Evolutionary conservation across 2,329 filamentous ascomycete species (phyloP).

Genomic region (Neopestalotiopsis rosae): DNA sequence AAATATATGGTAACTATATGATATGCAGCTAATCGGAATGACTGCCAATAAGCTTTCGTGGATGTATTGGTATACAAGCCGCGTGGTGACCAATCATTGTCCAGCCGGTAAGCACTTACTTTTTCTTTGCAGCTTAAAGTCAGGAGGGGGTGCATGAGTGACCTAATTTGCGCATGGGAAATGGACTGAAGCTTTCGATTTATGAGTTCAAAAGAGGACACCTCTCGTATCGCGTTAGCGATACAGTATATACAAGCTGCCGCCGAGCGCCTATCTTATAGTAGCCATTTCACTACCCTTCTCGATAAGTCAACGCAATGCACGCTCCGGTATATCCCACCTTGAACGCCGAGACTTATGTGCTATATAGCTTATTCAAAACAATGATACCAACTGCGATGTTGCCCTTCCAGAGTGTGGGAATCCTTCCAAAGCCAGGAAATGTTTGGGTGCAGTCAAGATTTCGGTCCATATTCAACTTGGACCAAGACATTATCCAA

Average conservation of each 20-base stretch:
- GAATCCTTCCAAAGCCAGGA: neutral
- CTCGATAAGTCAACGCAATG: slow-evolving; percentile 2
- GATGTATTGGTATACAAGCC: too few relatives aligned
- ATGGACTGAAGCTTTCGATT: neutral
- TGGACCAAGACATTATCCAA: neutral
- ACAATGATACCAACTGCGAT: neutral
- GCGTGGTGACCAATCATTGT: too few relatives aligned
- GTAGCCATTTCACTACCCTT: neutral
- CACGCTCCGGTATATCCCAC: slow-evolving; percentile 9
- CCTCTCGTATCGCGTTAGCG: neutral
- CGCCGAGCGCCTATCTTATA: slow-evolving; percentile 6
- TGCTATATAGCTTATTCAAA: slow-evolving; percentile 5
- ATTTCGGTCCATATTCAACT: neutral
- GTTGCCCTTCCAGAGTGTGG: neutral
- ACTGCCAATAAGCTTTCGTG: too few relatives aligned
- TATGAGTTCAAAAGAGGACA: neutral
- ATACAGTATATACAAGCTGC: slow-evolving; percentile 4
- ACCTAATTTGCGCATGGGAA: neutral
- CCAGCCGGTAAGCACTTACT: too few relatives aligned
- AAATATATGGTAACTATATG: too few relatives aligned
- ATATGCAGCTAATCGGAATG: too few relatives aligned
- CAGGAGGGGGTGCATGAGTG: too few relatives aligned
- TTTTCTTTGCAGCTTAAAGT: too few relatives aligned
- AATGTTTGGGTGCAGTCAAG: neutral
- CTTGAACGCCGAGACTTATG: slow-evolving; percentile 10